Conservation (phyloP, 2,329 filamentous ascomycete species). For the Trichoderma asperellum region DNA sequence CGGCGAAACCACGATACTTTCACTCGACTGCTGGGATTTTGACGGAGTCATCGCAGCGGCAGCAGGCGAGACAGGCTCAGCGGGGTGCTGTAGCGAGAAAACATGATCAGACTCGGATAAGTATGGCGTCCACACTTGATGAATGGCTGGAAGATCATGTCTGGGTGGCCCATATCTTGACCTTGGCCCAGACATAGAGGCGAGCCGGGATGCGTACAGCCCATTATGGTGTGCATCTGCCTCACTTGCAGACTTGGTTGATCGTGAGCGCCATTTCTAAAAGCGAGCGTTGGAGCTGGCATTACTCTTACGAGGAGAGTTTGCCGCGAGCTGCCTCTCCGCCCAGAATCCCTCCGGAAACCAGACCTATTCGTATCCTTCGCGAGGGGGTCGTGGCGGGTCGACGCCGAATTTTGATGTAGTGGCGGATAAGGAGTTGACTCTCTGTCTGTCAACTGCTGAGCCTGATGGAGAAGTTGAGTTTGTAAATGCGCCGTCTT, state of each 20-base stretch:
- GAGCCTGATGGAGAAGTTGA: constrained; percentile 10
- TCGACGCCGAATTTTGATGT: constrained; percentile 45
- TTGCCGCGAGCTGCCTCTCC: constrained; percentile 50
- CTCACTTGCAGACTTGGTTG: constrained; percentile 44
- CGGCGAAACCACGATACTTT: constrained; percentile 26
- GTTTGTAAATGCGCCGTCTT: constrained; percentile 27
- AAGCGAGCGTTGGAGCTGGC: constrained; percentile 41
- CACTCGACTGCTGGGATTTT: constrained; percentile 27
- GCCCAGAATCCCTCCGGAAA: constrained; percentile 66
- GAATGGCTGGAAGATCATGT: constrained; percentile 16
- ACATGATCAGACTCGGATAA: constrained; percentile 55
- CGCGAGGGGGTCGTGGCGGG: constrained; percentile 58
- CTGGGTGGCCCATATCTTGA: constrained; percentile 6
- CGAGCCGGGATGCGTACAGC: constrained; percentile 35
- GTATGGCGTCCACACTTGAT: constrained; percentile 47
- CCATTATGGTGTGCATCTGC: constrained; percentile 32
- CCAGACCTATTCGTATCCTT: constrained; percentile 65
- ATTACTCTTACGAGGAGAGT: constrained; percentile 39
- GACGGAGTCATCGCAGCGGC: neutral
- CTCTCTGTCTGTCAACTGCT: constrained; percentile 6
- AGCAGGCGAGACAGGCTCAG: constrained; percentile 5
- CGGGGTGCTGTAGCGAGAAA: constrained; percentile 48
- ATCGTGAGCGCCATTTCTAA: constrained; percentile 49
- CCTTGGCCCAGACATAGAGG: constrained; percentile 30
- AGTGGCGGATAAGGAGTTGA: constrained; percentile 1